phyloP scores from a whole-genome alignment of 495 filamentous ascomycete genomes.

The Cenococcum geophilum region DNA sequence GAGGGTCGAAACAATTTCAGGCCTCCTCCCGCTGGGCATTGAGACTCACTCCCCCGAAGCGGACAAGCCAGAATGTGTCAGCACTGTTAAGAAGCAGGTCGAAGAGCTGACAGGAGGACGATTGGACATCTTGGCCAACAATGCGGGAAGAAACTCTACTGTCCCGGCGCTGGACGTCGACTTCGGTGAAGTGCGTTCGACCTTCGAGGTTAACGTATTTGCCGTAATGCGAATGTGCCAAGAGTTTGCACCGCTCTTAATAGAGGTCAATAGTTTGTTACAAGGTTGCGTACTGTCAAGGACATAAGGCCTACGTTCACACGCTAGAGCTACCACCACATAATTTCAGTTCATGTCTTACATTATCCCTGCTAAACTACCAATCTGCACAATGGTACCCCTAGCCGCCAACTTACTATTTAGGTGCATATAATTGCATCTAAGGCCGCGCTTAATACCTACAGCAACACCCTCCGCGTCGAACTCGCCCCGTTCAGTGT shows the following conservation, averaged over 20 bases:
- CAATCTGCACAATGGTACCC: no score
- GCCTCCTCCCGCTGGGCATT: constrained; percentile 45
- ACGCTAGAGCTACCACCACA: no score
- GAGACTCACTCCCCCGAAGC: constrained; percentile 52
- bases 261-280: constrained; percentile 51
- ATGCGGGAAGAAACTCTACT: constrained; percentile 57
- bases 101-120: constrained; percentile 41
- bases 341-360: no score
- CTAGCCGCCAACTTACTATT: constrained; percentile 12
- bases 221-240: constrained; percentile 56
- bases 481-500: constrained; percentile 48
- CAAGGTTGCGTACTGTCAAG: no score
- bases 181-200: constrained; percentile 45
- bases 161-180: constrained; percentile 55
- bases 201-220: constrained; percentile 56
- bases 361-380: no score
- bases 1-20: constrained; percentile 44
- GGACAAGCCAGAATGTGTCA: constrained; percentile 44
- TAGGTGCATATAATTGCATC: constrained; percentile 53
- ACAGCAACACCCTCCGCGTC: constrained; percentile 54
- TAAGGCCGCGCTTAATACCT: constrained; percentile 59
- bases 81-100: constrained; percentile 42
- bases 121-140: constrained; percentile 57
- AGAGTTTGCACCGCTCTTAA: constrained; percentile 52
- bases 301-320: no score